A percentile compares a stretch with the other conserved stretches of the same genome.
phyloP scores from a whole-genome alignment of 192 early-diverging fungal genomes.

The Kappamyces sp. region DNA sequence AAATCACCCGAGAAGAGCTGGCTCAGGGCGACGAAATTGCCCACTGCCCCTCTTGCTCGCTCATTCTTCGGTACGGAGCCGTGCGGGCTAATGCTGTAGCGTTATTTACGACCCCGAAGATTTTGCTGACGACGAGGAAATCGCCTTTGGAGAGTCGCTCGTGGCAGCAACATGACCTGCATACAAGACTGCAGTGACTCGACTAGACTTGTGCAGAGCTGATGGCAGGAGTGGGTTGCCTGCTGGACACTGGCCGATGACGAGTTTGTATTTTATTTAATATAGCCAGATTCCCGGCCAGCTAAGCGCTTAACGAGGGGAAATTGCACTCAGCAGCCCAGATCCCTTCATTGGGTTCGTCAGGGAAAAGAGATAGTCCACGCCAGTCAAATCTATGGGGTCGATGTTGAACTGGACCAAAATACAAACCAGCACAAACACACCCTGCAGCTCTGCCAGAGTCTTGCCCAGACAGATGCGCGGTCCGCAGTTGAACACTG shows the following conservation, averaged over 20 bases:
- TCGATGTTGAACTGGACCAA: slow-evolving; percentile 23
- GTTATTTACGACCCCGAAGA: slow-evolving; percentile 81
- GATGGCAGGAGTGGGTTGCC: no score
- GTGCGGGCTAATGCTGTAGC: slow-evolving; percentile 1
- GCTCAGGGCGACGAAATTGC: slow-evolving; percentile 80
- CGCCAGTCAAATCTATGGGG: background rate
- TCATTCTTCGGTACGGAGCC: slow-evolving; percentile 58
- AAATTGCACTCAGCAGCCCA: no score
- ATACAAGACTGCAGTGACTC: no score
- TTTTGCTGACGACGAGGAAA: slow-evolving; percentile 18
- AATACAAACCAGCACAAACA: slow-evolving; percentile 24
- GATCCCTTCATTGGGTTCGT: slow-evolving; percentile 8
- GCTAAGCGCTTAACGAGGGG: no score
- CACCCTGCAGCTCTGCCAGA: slow-evolving; percentile 34
- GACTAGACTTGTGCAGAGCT: no score
- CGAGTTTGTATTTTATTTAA: no score
- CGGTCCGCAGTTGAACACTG: slow-evolving; percentile 35
- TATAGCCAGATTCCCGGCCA: no score
- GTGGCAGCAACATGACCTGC: no score
- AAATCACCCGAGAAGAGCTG: slow-evolving; percentile 76
- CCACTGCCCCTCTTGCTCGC: slow-evolving; percentile 86
- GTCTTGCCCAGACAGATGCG: slow-evolving; percentile 33
- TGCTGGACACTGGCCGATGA: no score
- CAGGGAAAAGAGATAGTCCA: background rate
- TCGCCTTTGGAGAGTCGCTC: no score